These are phyloP conservation scores for Neofusicoccum parvum DNA, from an alignment of 2,329 filamentous ascomycete genomes.

Conservation along the genomic window DNA sequence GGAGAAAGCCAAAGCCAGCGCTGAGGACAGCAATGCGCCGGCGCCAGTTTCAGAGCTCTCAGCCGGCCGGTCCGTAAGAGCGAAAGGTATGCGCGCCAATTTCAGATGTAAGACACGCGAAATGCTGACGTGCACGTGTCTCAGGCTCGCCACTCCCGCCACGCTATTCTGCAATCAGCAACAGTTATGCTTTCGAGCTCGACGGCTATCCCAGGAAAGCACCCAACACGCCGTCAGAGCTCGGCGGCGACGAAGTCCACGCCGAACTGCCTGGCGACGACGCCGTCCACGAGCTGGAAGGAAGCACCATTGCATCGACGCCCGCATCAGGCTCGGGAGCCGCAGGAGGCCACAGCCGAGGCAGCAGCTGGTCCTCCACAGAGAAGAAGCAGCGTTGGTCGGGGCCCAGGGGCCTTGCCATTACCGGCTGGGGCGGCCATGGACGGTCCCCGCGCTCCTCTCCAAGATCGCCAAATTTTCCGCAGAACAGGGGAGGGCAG, in stretches of 20 bases:
- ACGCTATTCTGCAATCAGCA: neutral
- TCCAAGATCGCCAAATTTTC: neutral
- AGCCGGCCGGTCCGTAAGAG: neutral
- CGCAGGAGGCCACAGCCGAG: neutral
- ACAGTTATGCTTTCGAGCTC: slow-evolving; percentile 3
- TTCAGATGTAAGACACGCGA: neutral
- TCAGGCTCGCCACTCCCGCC: neutral
- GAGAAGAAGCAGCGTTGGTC: neutral
- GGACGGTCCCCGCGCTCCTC: neutral
- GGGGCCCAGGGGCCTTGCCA: neutral
- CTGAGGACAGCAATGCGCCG: no score
- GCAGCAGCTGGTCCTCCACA: neutral
- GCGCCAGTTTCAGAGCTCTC: neutral
- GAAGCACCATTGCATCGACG: neutral
- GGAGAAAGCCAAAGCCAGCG: neutral
- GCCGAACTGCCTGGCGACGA: slow-evolving; percentile 7
- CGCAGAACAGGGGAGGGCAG: neutral
- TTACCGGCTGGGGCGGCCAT: neutral
- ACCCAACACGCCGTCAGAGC: neutral
- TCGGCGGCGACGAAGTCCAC: neutral
- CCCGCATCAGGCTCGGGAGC: neutral
- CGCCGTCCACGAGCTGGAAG: slow-evolving; percentile 4
- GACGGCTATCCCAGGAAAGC: slow-evolving; percentile 6
- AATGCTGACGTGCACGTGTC: neutral
- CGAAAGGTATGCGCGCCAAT: neutral